Conservation (phyloP, 1,284 basidiomycete species). For the Malassezia dermatis region DNA sequence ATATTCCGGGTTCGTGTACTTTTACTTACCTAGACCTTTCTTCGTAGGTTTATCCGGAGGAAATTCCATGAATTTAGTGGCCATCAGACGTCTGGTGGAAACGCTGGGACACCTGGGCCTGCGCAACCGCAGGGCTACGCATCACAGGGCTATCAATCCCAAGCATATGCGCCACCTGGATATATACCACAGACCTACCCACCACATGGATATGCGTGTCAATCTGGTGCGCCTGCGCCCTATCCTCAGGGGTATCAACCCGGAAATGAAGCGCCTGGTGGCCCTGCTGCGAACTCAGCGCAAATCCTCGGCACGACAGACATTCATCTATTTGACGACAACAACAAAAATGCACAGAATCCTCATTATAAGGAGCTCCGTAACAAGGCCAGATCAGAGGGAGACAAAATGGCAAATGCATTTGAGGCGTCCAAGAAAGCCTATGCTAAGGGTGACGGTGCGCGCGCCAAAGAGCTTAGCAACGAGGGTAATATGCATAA, state of each 20-base stretch:
- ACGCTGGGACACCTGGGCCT: background rate
- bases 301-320: constrained; percentile 13
- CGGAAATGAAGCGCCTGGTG: constrained; percentile 4
- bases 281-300: constrained; percentile 2
- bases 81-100: background rate
- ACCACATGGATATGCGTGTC: background rate
- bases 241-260: background rate
- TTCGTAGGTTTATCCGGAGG: background rate
- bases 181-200: background rate
- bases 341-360: constrained; percentile 44
- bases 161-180: background rate
- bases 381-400: constrained; percentile 36
- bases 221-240: background rate
- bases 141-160: background rate
- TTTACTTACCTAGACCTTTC: background rate
- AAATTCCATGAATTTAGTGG: background rate
- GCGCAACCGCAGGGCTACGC: background rate
- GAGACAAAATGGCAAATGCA: constrained; percentile 40
- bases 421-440: constrained; percentile 51
- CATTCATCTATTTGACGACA: constrained; percentile 22
- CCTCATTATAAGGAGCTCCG: constrained; percentile 39
- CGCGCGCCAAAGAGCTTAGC: constrained; percentile 69
- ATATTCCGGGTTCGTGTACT: background rate
- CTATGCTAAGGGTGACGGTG: constrained; percentile 63
- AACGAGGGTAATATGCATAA: constrained; percentile 74